Percentiles rank a stretch among this genome's conserved stretches.
Evolutionary conservation across 306 rosid genomes (phyloP).

Genomic region (Cucurbita pepo): DNA sequence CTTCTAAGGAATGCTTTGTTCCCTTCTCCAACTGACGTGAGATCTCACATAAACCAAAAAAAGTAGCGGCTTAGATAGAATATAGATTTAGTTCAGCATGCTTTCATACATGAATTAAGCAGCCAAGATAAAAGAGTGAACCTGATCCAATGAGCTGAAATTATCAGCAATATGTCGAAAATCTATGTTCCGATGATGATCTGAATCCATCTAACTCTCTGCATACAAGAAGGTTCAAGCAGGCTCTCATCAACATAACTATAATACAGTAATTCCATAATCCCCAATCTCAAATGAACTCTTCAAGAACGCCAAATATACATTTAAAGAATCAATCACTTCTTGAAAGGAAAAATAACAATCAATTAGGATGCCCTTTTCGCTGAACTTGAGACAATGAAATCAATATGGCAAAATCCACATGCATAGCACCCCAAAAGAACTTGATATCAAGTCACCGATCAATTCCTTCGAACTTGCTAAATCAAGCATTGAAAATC

Average conservation of each 20-base stretch:
- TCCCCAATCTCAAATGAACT: conserved; percentile 31
- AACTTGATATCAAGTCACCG: background rate
- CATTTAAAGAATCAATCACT: background rate
- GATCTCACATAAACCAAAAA: too few species aligned
- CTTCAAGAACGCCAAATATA: background rate
- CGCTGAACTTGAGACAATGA: background rate
- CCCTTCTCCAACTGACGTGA: too few species aligned
- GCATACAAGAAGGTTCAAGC: background rate
- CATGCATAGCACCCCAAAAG: background rate
- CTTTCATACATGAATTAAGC: background rate
- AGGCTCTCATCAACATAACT: conserved; percentile 12
- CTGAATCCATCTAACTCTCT: conserved; percentile 12
- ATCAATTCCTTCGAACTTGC: background rate
- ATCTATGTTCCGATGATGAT: conserved; percentile 13
- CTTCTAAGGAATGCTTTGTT: too few species aligned
- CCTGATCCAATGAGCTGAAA: conserved; percentile 80
- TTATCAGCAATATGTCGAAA: conserved; percentile 46
- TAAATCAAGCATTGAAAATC: background rate
- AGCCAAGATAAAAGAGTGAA: conserved; percentile 6
- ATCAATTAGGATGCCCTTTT: background rate
- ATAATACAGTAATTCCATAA: conserved; percentile 24
- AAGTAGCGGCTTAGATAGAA: too few species aligned
- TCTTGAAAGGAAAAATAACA: background rate
- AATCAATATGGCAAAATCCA: background rate
- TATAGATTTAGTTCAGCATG: too few species aligned